Base-by-base conservation (phyloP, 2,329 filamentous ascomycete species). In the Stromatinia cepivora region DNA sequence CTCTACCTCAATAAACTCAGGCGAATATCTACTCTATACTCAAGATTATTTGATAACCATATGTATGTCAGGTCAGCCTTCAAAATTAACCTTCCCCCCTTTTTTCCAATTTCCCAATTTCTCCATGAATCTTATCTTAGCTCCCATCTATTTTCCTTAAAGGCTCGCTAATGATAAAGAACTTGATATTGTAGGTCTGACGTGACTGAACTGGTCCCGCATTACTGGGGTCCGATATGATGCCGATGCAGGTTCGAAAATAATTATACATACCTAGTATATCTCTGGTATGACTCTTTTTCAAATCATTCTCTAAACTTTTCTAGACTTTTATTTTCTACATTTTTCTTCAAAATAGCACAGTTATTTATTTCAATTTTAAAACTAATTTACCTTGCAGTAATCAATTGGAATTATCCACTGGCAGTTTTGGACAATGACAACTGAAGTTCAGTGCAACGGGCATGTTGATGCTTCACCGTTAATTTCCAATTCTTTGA, bases 401-500 rank as follows among this genome's bases (percentile, higher is more conserved):
- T 20, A 70, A 48, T 50, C 11, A 65, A 62, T 56, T 52, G 31
- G 31, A 56, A 50, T 64, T 25, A 52, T 69, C 15, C 17, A 54
- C 57, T 31, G 53, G 54, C 52, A 61, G 31, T 42, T 53, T 66
- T 58, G 57, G 63, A 75, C 39, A 70, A 76, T 76, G 75, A 72
- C 62, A 69, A 68, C 71, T 56, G 52, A 59, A 69, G 52, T 61
- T 46, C 50, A 69, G 36, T 39, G 66, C 13, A 74, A 73, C 46
- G 73, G 74, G 57, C 69, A 69, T 66, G 56, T 66, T 31, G 58
- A 73, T 70, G 67, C 71, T 48, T 52, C 70, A 36, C 66, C 66
- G 22, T 68, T 68, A 53, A 68, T 64, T 45, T 68, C 66, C 34
- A 65, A 69, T 59, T 54, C 64, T 52, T 69, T 69, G 52, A 72